Evolutionary conservation across 352 stramenopile genomes (phyloP).

Genomic region (Phytophthora cajani): DNA sequence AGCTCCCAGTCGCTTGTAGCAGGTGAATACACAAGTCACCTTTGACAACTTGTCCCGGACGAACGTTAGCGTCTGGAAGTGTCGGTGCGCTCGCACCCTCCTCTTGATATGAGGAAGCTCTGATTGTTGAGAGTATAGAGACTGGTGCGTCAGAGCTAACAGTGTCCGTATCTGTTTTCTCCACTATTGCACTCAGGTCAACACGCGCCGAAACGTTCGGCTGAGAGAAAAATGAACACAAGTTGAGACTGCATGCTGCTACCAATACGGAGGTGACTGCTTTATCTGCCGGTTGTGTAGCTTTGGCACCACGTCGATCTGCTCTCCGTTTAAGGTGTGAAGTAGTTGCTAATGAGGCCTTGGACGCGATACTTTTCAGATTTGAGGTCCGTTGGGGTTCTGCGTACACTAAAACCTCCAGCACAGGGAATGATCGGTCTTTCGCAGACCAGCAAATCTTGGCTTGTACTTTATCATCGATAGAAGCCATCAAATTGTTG

Average conservation of each 20-base stretch:
- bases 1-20: conserved; percentile 28
- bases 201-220: conserved; percentile 10
- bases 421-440: conserved; percentile 31
- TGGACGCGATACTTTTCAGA: conserved; percentile 5
- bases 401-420: conserved; percentile 29
- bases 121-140: not conserved
- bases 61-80: not conserved
- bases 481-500: not conserved
- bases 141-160: not conserved
- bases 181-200: conserved; percentile 3
- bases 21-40: conserved; percentile 40
- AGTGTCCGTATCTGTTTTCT: not conserved
- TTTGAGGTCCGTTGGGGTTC: conserved; percentile 10
- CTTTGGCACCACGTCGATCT: conserved; percentile 1
- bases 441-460: conserved; percentile 31
- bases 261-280: conserved; percentile 8
- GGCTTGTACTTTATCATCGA: conserved; percentile 4
- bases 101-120: conserved; percentile 20
- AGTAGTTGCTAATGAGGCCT: conserved; percentile 10
- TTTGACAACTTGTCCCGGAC: conserved; percentile 7
- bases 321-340: conserved; percentile 2
- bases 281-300: conserved; percentile 4
- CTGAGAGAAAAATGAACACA: conserved; percentile 33
- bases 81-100: not conserved
- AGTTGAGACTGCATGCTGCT: conserved; percentile 19